Evolutionary conservation across 2,329 filamentous ascomycete genomes (phyloP).

Genomic region (Aurifilum marmelostoma): DNA sequence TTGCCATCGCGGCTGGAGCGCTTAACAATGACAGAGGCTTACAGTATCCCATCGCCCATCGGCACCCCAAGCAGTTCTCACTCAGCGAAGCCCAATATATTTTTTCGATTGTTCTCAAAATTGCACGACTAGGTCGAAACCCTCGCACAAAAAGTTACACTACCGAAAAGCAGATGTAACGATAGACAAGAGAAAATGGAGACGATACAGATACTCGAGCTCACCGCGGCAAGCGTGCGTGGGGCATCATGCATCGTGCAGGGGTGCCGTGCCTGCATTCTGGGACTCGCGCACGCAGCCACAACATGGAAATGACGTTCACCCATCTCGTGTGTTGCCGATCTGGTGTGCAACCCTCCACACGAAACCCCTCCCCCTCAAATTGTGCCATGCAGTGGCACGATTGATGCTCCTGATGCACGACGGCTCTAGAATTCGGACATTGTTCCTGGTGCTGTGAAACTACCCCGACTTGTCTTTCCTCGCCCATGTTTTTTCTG

Average conservation of each 20-base stretch:
- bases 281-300: slow-evolving; percentile 1
- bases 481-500: neutral
- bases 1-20: neutral
- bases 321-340: neutral
- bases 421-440: neutral
- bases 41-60: neutral
- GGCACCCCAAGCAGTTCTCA: neutral
- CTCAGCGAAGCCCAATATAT: neutral
- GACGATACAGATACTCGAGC: neutral
- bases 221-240: slow-evolving; percentile 6
- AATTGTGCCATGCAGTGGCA: neutral
- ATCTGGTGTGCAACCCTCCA: neutral
- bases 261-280: neutral
- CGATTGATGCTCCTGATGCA: neutral
- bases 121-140: neutral
- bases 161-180: neutral
- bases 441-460: neutral
- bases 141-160: neutral
- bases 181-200: neutral
- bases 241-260: slow-evolving; percentile 6
- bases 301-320: slow-evolving; percentile 11
- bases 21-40: neutral
- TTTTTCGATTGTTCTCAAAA: neutral
- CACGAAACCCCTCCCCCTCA: neutral
- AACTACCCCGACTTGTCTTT: neutral